A percentile compares a stretch with the other conserved stretches of the same genome.
Evolutionary conservation across 352 stramenopile genomes (phyloP).

Genomic region (Globisporangium nagaii): DNA sequence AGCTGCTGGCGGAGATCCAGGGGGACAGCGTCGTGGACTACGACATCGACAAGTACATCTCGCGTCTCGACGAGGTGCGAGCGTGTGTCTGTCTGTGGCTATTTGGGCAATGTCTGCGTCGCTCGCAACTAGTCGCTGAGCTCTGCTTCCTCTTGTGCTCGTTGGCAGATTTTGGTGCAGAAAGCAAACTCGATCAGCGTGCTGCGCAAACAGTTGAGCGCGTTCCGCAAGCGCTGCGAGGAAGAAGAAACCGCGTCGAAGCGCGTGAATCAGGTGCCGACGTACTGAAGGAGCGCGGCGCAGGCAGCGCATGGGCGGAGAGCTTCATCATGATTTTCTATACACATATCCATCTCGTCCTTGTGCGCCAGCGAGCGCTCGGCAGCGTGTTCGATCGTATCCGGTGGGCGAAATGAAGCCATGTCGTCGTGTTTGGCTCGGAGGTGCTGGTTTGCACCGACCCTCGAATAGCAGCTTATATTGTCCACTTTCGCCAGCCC

Average conservation of each 20-base stretch:
- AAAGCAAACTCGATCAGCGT: conserved; percentile 88
- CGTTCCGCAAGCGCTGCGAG: conserved; percentile 76
- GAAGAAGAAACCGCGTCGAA: conserved; percentile 78
- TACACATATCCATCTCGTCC: not conserved
- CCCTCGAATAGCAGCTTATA: no score
- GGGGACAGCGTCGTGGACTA: conserved; percentile 88
- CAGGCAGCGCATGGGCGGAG: no score
- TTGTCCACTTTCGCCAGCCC: no score
- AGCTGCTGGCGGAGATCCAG: conserved; percentile 80
- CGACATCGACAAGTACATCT: conserved; percentile 94
- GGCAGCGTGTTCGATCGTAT: not conserved
- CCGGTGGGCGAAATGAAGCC: not conserved
- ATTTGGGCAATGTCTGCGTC: not conserved
- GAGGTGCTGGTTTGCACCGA: no score
- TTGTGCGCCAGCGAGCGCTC: not conserved
- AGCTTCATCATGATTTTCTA: no score
- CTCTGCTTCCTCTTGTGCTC: not conserved
- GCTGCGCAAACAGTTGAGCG: conserved; percentile 76
- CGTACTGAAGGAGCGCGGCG: conserved; percentile 20
- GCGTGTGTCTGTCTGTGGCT: not conserved
- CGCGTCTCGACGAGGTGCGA: conserved; percentile 79
- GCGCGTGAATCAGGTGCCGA: conserved; percentile 21
- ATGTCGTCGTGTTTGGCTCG: not conserved
- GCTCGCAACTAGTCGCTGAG: not conserved
- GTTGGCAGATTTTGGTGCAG: conserved; percentile 84